phyloP scores from a whole-genome alignment of 2,329 filamentous ascomycete genomes.

The Apiospora pterosperma region DNA sequence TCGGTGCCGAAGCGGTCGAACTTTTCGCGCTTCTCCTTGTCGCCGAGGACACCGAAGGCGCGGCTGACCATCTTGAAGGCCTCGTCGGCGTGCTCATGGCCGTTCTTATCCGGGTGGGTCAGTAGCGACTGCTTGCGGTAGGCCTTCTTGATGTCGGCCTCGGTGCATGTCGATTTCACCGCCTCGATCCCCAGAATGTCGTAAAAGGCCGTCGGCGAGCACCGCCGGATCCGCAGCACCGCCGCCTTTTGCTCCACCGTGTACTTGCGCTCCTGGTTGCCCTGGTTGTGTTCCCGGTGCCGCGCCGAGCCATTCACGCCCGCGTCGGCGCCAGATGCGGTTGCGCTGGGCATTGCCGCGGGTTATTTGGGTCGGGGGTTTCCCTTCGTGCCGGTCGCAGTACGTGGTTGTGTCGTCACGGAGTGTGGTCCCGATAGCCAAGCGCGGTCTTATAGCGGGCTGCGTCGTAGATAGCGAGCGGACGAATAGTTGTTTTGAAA shows the following conservation, averaged over 20 bases:
- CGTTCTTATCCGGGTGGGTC: constrained; percentile 99
- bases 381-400: neutral
- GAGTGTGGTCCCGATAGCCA: neutral
- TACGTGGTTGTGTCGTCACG: neutral
- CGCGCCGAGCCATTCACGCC: constrained; percentile 34
- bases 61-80: constrained; percentile 97
- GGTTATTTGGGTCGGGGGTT: neutral
- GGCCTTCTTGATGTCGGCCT: constrained; percentile 93
- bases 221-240: constrained; percentile 83
- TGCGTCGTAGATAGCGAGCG: neutral
- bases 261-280: constrained; percentile 72
- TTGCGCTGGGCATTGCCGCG: constrained; percentile 44
- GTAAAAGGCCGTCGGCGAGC: constrained; percentile 85
- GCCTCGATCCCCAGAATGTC: constrained; percentile 80
- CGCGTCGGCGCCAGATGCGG: constrained; percentile 52
- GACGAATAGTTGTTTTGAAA: neutral
- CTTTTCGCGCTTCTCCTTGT: constrained; percentile 87
- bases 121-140: constrained; percentile 92
- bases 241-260: constrained; percentile 90
- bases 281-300: constrained; percentile 68
- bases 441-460: neutral
- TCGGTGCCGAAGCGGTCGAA: constrained; percentile 90
- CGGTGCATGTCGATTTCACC: constrained; percentile 62
- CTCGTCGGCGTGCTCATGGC: constrained; percentile 90
- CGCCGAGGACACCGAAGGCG: constrained; percentile 89